Conservation (phyloP, 2,329 filamentous ascomycete species). For the Fusarium succisae region DNA sequence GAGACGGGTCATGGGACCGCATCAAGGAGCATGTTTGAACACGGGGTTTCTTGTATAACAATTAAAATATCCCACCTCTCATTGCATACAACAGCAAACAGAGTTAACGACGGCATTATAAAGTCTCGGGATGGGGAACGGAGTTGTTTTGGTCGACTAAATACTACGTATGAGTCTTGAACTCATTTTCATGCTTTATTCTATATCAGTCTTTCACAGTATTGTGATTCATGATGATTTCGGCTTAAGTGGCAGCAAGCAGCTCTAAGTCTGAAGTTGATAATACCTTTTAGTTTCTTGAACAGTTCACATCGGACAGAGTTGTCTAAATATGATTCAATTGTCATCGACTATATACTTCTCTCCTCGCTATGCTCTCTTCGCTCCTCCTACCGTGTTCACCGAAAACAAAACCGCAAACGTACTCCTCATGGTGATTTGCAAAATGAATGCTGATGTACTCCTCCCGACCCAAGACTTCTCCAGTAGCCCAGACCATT, state of each 20-base stretch:
- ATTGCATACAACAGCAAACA: not conserved
- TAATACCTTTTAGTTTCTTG: not conserved
- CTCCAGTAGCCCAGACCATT: not conserved
- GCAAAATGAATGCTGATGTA: constrained; percentile 11
- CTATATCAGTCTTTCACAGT: not conserved
- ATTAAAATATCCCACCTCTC: constrained; percentile 15
- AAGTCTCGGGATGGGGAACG: constrained; percentile 20
- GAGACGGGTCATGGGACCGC: constrained; percentile 11
- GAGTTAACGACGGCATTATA: constrained; percentile 20
- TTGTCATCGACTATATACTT: constrained; percentile 12
- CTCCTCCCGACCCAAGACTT: constrained; percentile 8
- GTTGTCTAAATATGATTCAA: not conserved
- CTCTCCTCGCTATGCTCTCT: not conserved
- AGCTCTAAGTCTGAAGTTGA: not conserved
- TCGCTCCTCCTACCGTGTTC: not conserved
- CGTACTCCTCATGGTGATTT: not conserved
- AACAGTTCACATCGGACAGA: not conserved
- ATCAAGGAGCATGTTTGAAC: constrained; percentile 8
- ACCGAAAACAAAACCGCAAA: not conserved
- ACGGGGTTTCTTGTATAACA: constrained; percentile 26
- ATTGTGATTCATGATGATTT: not conserved
- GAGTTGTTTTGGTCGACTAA: constrained; percentile 26
- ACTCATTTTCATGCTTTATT: constrained; percentile 6
- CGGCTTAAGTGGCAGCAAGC: not conserved
- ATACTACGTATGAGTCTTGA: not conserved